These are phyloP conservation scores for Xylariomycetidae sp. DNA, from an alignment of 2,329 filamentous ascomycete genomes.

Conservation along the genomic window DNA sequence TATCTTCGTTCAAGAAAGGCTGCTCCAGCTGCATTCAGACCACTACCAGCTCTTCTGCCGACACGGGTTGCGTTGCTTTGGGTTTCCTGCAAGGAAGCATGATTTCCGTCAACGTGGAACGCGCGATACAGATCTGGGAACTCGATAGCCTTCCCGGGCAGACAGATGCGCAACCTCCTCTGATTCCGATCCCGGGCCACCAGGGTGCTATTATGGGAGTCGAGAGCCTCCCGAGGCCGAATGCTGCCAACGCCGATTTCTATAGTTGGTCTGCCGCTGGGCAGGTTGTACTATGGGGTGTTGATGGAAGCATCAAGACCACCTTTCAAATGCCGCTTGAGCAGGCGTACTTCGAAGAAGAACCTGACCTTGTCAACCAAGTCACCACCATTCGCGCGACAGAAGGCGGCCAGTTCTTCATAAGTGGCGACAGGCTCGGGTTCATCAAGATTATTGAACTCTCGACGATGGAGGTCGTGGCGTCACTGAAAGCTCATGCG, in stretches of 20 bases:
- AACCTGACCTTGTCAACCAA: conserved; percentile 51
- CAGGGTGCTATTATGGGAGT: conserved; percentile 69
- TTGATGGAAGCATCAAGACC: conserved; percentile 61
- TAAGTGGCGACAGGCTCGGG: conserved; percentile 85
- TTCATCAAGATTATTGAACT: conserved; percentile 66
- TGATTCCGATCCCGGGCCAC: conserved; percentile 56
- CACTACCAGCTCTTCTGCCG: conserved; percentile 28
- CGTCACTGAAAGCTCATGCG: conserved; percentile 79
- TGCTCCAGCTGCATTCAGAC: conserved; percentile 33
- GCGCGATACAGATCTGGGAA: conserved; percentile 65
- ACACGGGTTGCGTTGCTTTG: conserved; percentile 55
- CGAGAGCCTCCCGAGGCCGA: conserved; percentile 54
- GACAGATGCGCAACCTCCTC: conserved; percentile 29
- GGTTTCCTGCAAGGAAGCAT: conserved; percentile 62
- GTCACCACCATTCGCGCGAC: conserved; percentile 56
- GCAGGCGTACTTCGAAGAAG: conserved; percentile 42
- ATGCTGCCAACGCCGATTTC: conserved; percentile 62
- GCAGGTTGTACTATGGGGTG: conserved; percentile 74
- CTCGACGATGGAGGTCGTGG: conserved; percentile 52
- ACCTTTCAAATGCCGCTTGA: conserved; percentile 66
- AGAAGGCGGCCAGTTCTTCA: conserved; percentile 57
- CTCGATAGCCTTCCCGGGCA: conserved; percentile 37
- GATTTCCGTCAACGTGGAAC: conserved; percentile 69
- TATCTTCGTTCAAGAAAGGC: conserved; percentile 42
- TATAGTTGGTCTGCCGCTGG: conserved; percentile 86